phyloP scores from a whole-genome alignment of 805 yeast genomes.

The Lipomyces yamadae region DNA sequence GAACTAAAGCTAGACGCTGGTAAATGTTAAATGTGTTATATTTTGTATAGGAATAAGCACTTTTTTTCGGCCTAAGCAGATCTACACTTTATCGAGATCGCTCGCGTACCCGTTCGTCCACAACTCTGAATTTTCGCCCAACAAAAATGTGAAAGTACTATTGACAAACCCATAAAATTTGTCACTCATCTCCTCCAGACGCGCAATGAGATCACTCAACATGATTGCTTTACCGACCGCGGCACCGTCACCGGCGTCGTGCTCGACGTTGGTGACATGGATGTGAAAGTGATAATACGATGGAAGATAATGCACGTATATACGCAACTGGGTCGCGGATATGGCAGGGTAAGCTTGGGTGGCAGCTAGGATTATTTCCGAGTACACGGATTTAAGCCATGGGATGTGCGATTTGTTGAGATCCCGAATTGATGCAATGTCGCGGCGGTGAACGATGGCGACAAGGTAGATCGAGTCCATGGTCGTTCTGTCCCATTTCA shows the following conservation, averaged over 20 bases:
- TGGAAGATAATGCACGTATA: conserved; percentile 91
- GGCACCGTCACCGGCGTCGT: conserved; percentile 66
- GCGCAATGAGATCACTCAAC: conserved; percentile 80
- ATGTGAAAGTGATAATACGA: conserved; percentile 95
- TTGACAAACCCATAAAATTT: conserved; percentile 58
- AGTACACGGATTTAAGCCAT: conserved; percentile 58
- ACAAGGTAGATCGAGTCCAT: conserved; percentile 75
- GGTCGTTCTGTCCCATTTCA: conserved; percentile 90
- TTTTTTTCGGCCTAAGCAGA: too few species aligned
- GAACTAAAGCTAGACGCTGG: background rate
- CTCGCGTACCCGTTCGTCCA: conserved; percentile 52
- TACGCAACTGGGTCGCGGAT: conserved; percentile 61
- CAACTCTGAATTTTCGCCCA: conserved; percentile 79
- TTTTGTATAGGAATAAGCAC: background rate
- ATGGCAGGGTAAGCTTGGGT: conserved; percentile 54
- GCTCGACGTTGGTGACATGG: conserved; percentile 77
- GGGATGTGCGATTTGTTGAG: conserved; percentile 62
- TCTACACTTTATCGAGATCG: background rate
- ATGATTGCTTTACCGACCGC: conserved; percentile 84
- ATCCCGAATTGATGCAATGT: conserved; percentile 77
- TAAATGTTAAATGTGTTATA: background rate
- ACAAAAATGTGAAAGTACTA: conserved; percentile 63
- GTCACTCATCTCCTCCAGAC: conserved; percentile 57
- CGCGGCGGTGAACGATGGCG: conserved; percentile 71
- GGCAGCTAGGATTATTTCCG: conserved; percentile 55